These are phyloP conservation scores for Scedosporium dehoogii DNA, from an alignment of 2,329 filamentous ascomycete species.

Conservation along the genomic window DNA sequence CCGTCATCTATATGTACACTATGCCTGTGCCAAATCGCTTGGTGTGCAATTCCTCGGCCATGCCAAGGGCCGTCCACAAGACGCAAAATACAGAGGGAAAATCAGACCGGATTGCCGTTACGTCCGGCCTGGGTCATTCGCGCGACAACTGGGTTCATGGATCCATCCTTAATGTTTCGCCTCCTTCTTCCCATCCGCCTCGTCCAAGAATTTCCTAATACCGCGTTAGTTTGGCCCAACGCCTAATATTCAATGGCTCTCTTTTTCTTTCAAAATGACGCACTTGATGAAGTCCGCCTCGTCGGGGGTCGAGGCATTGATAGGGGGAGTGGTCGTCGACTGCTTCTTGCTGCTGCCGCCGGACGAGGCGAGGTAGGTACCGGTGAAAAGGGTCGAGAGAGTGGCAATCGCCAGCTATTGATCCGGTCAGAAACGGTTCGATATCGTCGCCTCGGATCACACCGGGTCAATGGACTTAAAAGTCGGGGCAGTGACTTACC, in stretches of 20 bases:
- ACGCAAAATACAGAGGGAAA: not conserved
- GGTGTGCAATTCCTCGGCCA: not conserved
- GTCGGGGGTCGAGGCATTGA: constrained; percentile 52
- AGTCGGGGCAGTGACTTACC: constrained; percentile 32
- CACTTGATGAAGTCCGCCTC: constrained; percentile 59
- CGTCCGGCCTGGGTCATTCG: not conserved
- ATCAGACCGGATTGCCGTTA: not conserved
- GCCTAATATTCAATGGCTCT: not conserved
- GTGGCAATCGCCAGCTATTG: constrained; percentile 44
- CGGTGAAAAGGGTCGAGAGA: constrained; percentile 41
- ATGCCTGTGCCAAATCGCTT: not conserved
- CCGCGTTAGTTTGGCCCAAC: not conserved
- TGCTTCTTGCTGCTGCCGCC: constrained; percentile 32
- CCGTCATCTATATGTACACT: constrained; percentile 6
- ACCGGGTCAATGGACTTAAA: constrained; percentile 4
- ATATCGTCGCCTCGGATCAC: not conserved
- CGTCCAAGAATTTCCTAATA: constrained; percentile 7
- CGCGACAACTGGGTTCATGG: not conserved
- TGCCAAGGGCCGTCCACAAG: constrained; percentile 1
- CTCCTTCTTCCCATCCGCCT: constrained; percentile 4
- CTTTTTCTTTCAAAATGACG: constrained; percentile 16
- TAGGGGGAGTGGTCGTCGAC: constrained; percentile 38
- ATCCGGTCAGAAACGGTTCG: constrained; percentile 8
- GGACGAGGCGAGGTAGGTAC: constrained; percentile 31
- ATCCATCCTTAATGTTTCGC: constrained; percentile 6